Base-by-base conservation (phyloP, 1,284 basidiomycete species). In the Porogramme epimiltina region DNA sequence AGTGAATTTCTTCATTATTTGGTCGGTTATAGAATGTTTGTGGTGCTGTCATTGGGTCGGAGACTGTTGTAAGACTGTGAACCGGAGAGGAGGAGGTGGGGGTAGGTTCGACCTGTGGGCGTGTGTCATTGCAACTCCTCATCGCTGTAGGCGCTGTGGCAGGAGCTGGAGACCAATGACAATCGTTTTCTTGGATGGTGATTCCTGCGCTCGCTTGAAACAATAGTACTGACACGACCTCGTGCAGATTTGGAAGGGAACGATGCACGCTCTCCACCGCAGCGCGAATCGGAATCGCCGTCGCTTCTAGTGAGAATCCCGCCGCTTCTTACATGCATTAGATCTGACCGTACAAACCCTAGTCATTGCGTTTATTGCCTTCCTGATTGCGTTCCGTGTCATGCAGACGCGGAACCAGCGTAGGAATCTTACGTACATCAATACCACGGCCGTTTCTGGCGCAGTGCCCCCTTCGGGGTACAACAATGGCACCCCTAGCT, bases 221-320 rank as follows among this genome's bases (percentile, higher is more conserved):
- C n/a, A n/a, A n/a, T n/a, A n/a, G n/a, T 28, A 25, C 42, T 52
- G 37, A 52, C 26, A 11, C 20, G 4, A 13, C 26, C 9, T 24
- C n/a, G 4, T 34, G 1, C 42, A 67, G 62, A 1, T 60, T 55
- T 25, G 63, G 61, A 8, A 25, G 48, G 15, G 53, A 61, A 38
- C 66, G 47, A 22, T 67, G 68, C 39, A 58, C 60, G 3, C 31
- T 70, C 22, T 59, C 60, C 15, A 62, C 56, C 1, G 64, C 61
- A 3, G 62, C 55, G 8, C 61, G 68, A 10, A 55, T 66, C 18
- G 68, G 63, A 3, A 66, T 71, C 16, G 68, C 65, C 3, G 61
- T 71, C 37, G 64, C 59, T 4, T 50, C 64, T 15, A 31, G 68
- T 68, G 41, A 44, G 66, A 51, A 22, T 23, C 28, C 24, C 3